phyloP scores from a whole-genome alignment of 106 monocot species.

The Apostasia ramifera region DNA sequence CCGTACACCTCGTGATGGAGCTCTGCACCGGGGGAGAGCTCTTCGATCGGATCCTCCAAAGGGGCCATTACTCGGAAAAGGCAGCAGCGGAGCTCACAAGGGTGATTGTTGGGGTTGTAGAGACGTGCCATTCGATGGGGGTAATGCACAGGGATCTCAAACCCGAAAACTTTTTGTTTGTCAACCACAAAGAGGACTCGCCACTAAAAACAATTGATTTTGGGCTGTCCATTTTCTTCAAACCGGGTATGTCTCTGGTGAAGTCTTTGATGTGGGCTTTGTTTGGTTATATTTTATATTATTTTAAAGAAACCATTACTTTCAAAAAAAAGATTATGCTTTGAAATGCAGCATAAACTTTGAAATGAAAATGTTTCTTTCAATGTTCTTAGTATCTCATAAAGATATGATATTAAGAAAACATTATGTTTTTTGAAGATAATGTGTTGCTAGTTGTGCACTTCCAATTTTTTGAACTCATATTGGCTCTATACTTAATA shows the following conservation, averaged over 20 bases:
- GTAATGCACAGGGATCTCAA: constrained; percentile 33
- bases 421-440: no score
- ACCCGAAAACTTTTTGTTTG: constrained; percentile 28
- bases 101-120: constrained; percentile 30
- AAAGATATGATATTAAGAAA: no score
- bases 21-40: constrained; percentile 24
- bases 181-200: constrained; percentile 14
- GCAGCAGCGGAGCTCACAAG: constrained; percentile 21
- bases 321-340: no score
- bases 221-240: constrained; percentile 24
- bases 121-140: constrained; percentile 26
- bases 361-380: no score
- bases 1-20: constrained; percentile 26
- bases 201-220: constrained; percentile 26
- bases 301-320: no score
- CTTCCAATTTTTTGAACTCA: no score
- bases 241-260: constrained; percentile 16
- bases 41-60: constrained; percentile 29
- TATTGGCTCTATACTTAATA: no score
- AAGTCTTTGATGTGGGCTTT: not conserved
- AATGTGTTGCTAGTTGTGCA: no score
- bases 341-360: no score
- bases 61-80: constrained; percentile 29
- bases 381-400: no score
- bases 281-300: not conserved